phyloP scores from a whole-genome alignment of 2,329 filamentous ascomycete species.

The Colletotrichum sp. region DNA sequence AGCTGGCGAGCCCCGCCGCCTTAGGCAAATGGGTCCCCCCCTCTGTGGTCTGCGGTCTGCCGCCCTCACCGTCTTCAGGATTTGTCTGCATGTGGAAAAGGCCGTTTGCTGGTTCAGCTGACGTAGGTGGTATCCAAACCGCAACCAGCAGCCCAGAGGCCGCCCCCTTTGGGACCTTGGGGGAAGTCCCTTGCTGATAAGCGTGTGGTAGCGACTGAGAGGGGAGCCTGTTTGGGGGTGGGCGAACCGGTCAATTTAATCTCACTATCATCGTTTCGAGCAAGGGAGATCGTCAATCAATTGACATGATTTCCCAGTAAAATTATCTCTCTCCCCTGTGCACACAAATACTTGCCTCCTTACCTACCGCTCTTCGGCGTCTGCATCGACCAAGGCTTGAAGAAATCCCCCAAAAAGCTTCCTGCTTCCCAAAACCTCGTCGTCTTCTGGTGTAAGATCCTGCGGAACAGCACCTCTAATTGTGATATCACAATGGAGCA shows the following conservation, averaged over 20 bases:
- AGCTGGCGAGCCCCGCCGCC: not conserved
- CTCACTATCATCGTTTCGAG: not conserved
- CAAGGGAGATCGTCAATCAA: not conserved
- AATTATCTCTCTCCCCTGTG: not conserved
- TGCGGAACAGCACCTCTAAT: not conserved
- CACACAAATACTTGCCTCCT: not conserved
- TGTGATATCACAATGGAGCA: not conserved
- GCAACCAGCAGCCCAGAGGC: not conserved
- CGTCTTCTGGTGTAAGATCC: not conserved
- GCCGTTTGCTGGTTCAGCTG: not conserved
- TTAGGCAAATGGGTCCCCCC: not conserved
- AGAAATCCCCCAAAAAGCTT: not conserved
- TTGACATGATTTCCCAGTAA: not conserved
- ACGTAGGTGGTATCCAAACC: not conserved
- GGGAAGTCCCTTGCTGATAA: not conserved
- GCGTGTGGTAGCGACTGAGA: not conserved
- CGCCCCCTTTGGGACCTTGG: not conserved
- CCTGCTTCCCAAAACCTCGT: not conserved
- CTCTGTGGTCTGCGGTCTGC: not conserved
- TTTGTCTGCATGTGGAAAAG: not conserved
- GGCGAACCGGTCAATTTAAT: not conserved
- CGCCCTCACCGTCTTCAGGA: not conserved
- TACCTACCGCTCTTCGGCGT: not conserved
- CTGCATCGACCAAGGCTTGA: not conserved
- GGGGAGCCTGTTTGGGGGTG: not conserved